Evolutionary conservation across 2,329 filamentous ascomycete genomes (phyloP).

Genomic region (Sordariomycetes sp.): DNA sequence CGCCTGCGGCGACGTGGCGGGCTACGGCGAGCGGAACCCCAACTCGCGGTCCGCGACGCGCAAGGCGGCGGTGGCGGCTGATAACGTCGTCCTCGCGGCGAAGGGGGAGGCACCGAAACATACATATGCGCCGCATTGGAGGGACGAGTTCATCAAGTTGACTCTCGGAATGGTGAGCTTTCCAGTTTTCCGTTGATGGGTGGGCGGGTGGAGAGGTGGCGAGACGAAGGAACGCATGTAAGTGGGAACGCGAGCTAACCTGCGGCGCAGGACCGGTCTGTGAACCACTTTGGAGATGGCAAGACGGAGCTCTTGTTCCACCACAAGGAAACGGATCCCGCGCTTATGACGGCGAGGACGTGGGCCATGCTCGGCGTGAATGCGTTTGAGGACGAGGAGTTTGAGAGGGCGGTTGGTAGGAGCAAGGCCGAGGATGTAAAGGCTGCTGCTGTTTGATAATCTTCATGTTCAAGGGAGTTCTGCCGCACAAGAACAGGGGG

Average conservation of each 20-base stretch:
- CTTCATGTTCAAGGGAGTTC: too few species aligned
- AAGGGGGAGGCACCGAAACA: conserved; percentile 22
- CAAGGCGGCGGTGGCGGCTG: conserved; percentile 37
- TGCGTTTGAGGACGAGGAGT: conserved; percentile 25
- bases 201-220: too few species aligned
- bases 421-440: not conserved
- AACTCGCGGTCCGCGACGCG: conserved; percentile 40
- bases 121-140: conserved; percentile 27
- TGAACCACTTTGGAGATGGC: conserved; percentile 27
- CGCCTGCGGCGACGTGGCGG: conserved; percentile 50
- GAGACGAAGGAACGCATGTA: too few species aligned
- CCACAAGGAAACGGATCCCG: conserved; percentile 25
- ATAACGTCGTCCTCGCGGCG: conserved; percentile 37
- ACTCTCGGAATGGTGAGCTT: conserved; percentile 35
- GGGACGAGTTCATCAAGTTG: conserved; percentile 37
- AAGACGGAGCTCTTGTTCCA: conserved; percentile 26
- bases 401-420: not conserved
- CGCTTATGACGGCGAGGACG: conserved; percentile 25
- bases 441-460: not conserved
- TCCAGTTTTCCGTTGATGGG: not conserved
- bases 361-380: conserved; percentile 29
- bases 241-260: not conserved
- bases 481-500: too few species aligned
- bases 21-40: conserved; percentile 31
- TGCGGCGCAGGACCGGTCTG: conserved; percentile 25